These are phyloP conservation scores for Cornus florida DNA, from an alignment of 148 eudicot species.

Conservation along the genomic window DNA sequence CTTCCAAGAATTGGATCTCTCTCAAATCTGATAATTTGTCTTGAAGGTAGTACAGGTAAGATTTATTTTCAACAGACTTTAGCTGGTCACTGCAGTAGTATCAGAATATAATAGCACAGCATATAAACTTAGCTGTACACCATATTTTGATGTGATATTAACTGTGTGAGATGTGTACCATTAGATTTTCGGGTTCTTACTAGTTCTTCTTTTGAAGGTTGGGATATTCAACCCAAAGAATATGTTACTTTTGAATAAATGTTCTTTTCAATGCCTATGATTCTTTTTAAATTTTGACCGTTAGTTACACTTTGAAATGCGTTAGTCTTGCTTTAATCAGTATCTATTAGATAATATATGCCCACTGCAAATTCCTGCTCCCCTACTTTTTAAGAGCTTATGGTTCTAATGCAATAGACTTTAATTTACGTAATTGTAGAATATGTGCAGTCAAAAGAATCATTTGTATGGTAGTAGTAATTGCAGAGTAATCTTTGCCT, in stretches of 20 bases:
- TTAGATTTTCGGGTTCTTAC: not conserved
- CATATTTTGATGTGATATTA: not conserved
- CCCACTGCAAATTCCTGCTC: not conserved
- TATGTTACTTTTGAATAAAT: not conserved
- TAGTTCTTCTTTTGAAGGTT: not conserved
- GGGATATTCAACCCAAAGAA: not conserved
- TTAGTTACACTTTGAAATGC: not conserved
- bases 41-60: not conserved
- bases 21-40: not conserved
- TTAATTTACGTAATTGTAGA: not conserved
- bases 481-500: not conserved
- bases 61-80: not conserved
- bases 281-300: not conserved
- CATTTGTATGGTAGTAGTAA: not conserved
- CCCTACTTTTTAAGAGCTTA: not conserved
- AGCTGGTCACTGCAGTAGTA: not conserved
- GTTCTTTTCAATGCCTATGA: not conserved
- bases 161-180: not conserved
- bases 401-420: too few relatives aligned
- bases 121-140: not conserved
- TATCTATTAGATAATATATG: not conserved
- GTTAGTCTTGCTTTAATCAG: not conserved
- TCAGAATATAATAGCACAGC: not conserved
- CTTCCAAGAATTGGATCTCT: not conserved
- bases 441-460: constrained; percentile 15